Percentiles rank a stretch among this genome's conserved stretches.
These are phyloP conservation scores for Ogataea corticis DNA, from an alignment of 805 yeast species.

Conservation along the genomic window DNA sequence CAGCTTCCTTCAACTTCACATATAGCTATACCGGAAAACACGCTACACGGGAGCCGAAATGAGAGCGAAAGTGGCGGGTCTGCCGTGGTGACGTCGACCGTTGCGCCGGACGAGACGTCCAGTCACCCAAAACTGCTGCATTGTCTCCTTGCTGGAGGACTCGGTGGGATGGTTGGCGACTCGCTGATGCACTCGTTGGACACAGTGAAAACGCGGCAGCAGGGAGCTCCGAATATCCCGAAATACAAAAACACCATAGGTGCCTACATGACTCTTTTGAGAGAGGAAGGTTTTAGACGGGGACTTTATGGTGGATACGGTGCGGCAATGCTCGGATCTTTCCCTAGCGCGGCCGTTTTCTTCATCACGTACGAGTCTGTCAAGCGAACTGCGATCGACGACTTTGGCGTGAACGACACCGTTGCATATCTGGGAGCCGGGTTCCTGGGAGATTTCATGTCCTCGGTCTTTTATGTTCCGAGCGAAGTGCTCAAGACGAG, in stretches of 20 bases:
- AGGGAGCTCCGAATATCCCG: slow-evolving; percentile 72
- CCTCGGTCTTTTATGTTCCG: slow-evolving; percentile 89
- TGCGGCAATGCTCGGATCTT: slow-evolving; percentile 89
- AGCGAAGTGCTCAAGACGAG: slow-evolving; percentile 93
- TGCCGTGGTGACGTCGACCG: neutral
- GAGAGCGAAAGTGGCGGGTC: no score
- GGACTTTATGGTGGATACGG: slow-evolving; percentile 92
- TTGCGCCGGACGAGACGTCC: slow-evolving; percentile 6
- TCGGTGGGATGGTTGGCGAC: slow-evolving; percentile 94
- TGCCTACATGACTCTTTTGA: slow-evolving; percentile 73
- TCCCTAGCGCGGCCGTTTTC: slow-evolving; percentile 93
- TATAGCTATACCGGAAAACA: slow-evolving; percentile 16
- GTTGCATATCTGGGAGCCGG: slow-evolving; percentile 82
- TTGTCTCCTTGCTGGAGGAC: slow-evolving; percentile 85
- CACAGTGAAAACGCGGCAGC: slow-evolving; percentile 96
- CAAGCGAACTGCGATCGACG: slow-evolving; percentile 68
- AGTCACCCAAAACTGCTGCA: slow-evolving; percentile 47
- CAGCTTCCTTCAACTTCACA: slow-evolving; percentile 17
- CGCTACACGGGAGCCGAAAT: no score
- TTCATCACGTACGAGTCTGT: slow-evolving; percentile 86
- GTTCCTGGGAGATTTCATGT: slow-evolving; percentile 88
- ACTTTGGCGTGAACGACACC: slow-evolving; percentile 71
- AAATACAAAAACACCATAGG: slow-evolving; percentile 75
- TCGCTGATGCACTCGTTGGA: slow-evolving; percentile 93
- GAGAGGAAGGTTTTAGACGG: slow-evolving; percentile 79